Evolutionary conservation across 306 rosid genomes (phyloP).

Genomic region (Castanea mollissima): DNA sequence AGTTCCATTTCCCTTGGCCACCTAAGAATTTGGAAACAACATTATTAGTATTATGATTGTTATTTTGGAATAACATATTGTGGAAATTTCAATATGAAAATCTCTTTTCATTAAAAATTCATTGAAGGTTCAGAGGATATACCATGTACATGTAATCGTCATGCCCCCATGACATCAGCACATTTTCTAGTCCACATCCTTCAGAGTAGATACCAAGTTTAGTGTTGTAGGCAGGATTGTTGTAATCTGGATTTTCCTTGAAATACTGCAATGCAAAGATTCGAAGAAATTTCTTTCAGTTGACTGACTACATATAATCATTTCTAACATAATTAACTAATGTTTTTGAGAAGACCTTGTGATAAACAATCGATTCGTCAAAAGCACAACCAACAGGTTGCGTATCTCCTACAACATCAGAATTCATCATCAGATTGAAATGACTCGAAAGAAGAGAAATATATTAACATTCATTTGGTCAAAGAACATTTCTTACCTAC

Average conservation of each 20-base stretch:
- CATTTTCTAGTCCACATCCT: slow-evolving; percentile 41
- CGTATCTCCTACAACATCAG: slow-evolving; percentile 30
- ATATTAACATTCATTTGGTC: not conserved
- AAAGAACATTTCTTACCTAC: slow-evolving; percentile 33
- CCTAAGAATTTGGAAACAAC: slow-evolving; percentile 13
- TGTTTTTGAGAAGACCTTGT: slow-evolving; percentile 26
- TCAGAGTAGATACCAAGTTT: slow-evolving; percentile 36
- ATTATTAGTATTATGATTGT: not conserved
- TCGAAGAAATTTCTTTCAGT: not conserved
- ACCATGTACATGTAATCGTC: slow-evolving; percentile 53
- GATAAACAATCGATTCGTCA: slow-evolving; percentile 36
- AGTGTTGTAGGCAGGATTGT: slow-evolving; percentile 22
- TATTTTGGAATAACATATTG: too few relatives aligned
- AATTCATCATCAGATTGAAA: not conserved
- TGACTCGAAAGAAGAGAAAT: not conserved
- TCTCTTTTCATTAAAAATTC: not conserved
- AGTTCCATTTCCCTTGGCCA: slow-evolving; percentile 36
- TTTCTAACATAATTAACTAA: not conserved
- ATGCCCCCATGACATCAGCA: slow-evolving; percentile 52
- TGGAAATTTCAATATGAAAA: not conserved
- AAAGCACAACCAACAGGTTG: slow-evolving; percentile 47
- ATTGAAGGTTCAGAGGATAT: not conserved
- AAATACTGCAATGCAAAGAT: slow-evolving; percentile 28
- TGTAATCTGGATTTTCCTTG: slow-evolving; percentile 34
- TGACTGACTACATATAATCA: not conserved